Conservation (phyloP, 2,329 filamentous ascomycete species). For the Alternaria longipes region DNA sequence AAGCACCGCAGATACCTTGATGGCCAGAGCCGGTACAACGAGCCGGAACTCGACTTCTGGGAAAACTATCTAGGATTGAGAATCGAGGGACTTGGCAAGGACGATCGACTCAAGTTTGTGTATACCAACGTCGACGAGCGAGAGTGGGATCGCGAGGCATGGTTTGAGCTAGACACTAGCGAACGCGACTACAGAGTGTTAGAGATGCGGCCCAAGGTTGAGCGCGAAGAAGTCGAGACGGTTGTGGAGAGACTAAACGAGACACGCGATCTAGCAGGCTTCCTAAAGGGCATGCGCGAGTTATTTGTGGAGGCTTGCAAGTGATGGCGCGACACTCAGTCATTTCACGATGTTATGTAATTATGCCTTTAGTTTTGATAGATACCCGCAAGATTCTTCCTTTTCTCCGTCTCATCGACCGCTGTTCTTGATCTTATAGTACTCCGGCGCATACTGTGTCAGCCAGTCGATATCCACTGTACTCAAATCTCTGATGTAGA, state of each 20-base stretch:
- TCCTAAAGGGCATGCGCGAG: conserved; percentile 85
- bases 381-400: conserved; percentile 8
- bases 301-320: conserved; percentile 71
- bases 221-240: conserved; percentile 78
- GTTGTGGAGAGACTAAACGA: conserved; percentile 85
- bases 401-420: conserved; percentile 8
- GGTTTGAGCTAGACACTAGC: conserved; percentile 88
- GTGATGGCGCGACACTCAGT: conserved; percentile 16
- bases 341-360: background rate
- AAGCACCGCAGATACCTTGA: conserved; percentile 79
- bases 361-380: conserved; percentile 1
- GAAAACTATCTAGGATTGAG: conserved; percentile 86
- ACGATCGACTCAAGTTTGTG: conserved; percentile 88
- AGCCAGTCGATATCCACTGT: conserved; percentile 95
- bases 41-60: conserved; percentile 96
- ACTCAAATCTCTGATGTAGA: conserved; percentile 89
- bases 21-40: conserved; percentile 85
- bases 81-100: conserved; percentile 86
- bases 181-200: conserved; percentile 85
- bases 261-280: conserved; percentile 72
- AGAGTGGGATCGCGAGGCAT: conserved; percentile 88
- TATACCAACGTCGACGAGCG: conserved; percentile 87
- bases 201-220: conserved; percentile 82
- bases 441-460: conserved; percentile 85
- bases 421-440: conserved; percentile 46